Evolutionary conservation across 148 eudicot genomes (phyloP).

Genomic region (Vaccinium corymbosum): DNA sequence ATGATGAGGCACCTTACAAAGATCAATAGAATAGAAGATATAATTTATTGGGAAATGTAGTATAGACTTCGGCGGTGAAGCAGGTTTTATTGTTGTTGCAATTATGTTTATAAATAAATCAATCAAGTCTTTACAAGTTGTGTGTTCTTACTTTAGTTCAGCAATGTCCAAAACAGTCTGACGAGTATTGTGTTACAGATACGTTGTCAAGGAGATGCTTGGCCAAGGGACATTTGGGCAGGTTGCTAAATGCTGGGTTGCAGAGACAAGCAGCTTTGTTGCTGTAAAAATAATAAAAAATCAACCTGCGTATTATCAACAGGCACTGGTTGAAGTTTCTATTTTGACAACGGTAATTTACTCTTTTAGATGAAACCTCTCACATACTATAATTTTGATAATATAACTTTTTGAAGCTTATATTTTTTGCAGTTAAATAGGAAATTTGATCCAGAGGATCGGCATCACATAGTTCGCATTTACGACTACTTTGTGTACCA

Average conservation of each 20-base stretch:
- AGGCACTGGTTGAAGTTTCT: slow-evolving; percentile 93
- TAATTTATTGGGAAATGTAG: neutral
- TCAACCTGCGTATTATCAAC: slow-evolving; percentile 95
- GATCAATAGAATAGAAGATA: neutral
- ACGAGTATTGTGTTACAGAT: slow-evolving; percentile 44
- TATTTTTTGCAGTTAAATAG: slow-evolving; percentile 60
- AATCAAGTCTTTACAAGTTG: neutral
- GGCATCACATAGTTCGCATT: slow-evolving; percentile 96
- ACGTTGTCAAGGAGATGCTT: slow-evolving; percentile 89
- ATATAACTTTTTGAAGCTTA: slow-evolving; percentile 6
- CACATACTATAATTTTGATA: slow-evolving; percentile 14
- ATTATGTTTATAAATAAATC: neutral
- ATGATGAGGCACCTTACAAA: neutral
- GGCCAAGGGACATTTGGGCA: slow-evolving; percentile 99
- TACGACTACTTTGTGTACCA: slow-evolving; percentile 89
- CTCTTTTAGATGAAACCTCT: slow-evolving; percentile 18
- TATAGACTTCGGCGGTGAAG: neutral
- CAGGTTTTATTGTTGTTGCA: slow-evolving; percentile 4
- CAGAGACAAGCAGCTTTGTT: slow-evolving; percentile 72
- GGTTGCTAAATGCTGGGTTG: slow-evolving; percentile 98
- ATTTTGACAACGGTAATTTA: slow-evolving; percentile 66
- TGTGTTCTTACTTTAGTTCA: neutral
- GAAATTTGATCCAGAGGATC: slow-evolving; percentile 93
- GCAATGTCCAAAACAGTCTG: neutral
- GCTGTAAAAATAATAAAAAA: slow-evolving; percentile 93